Evolutionary conservation across 352 stramenopile species (phyloP).

Genomic region (Pythium monospermum): DNA sequence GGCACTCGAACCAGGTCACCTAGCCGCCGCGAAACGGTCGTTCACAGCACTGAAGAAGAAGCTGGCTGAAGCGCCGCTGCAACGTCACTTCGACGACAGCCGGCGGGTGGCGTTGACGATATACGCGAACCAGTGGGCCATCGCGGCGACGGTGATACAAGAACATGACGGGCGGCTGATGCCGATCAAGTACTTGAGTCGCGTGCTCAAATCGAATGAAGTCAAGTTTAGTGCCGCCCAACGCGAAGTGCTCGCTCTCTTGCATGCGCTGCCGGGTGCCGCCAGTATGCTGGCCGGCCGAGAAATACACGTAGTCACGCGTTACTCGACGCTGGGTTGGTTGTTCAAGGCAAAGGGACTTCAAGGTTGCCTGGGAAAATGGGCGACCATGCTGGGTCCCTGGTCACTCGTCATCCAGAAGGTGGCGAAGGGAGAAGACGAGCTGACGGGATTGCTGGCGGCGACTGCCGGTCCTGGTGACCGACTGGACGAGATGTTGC

Average conservation of each 20-base stretch:
- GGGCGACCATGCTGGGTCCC: constrained; percentile 4
- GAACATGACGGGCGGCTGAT: constrained; percentile 6
- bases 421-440: constrained; percentile 4
- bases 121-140: constrained; percentile 13
- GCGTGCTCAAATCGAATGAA: constrained; percentile 16
- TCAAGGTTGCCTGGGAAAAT: constrained; percentile 9
- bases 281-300: background rate
- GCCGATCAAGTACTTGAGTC: constrained; percentile 14
- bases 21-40: background rate
- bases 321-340: constrained; percentile 9
- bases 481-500: constrained; percentile 5
- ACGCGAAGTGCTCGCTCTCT: constrained; percentile 14
- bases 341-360: constrained; percentile 15
- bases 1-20: constrained; percentile 3
- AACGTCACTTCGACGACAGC: constrained; percentile 6
- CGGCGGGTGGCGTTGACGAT: constrained; percentile 1
- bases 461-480: constrained; percentile 6
- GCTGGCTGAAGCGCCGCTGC: constrained; percentile 7
- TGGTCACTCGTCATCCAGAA: constrained; percentile 12
- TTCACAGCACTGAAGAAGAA: constrained; percentile 12
- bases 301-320: background rate
- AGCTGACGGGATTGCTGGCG: constrained; percentile 1
- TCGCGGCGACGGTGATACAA: constrained; percentile 5
- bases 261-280: background rate
- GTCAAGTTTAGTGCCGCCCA: constrained; percentile 5